A percentile compares a stretch with the other conserved stretches of the same genome.
Conservation (phyloP, 345 rosid genomes). For the Citrus maxima region DNA sequence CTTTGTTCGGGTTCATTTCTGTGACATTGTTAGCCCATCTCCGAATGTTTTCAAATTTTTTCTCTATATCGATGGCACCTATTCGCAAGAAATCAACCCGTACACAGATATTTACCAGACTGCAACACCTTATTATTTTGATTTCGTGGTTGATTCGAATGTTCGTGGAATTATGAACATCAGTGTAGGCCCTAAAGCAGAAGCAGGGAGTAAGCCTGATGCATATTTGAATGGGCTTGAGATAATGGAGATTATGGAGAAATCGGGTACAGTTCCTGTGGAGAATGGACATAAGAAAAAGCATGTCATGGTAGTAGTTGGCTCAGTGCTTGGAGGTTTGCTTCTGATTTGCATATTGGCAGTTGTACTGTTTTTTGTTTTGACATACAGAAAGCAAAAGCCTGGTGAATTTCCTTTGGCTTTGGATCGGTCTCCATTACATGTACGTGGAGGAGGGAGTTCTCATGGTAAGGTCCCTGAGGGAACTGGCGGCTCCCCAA, state of each 20-base stretch:
- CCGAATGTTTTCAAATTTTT: slow-evolving; percentile 10
- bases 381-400: slow-evolving; percentile 28
- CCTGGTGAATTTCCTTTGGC: slow-evolving; percentile 1
- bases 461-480: no score
- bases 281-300: background rate
- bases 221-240: slow-evolving; percentile 60
- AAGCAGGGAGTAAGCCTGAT: rapidly evolving
- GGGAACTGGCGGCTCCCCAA: no score
- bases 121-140: slow-evolving; percentile 38
- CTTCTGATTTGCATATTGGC: slow-evolving; percentile 17
- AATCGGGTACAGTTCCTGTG: background rate
- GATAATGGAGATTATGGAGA: slow-evolving; percentile 41
- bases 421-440: no score
- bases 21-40: slow-evolving; percentile 26
- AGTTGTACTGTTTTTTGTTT: slow-evolving; percentile 11
- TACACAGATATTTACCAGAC: background rate
- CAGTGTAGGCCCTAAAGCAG: slow-evolving; percentile 22
- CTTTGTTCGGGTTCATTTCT: slow-evolving; percentile 58
- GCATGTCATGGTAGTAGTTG: slow-evolving; percentile 17
- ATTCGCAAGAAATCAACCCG: slow-evolving; percentile 9
- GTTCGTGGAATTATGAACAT: slow-evolving; percentile 31
- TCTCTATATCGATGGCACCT: slow-evolving; percentile 36
- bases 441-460: no score
- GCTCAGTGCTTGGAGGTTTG: slow-evolving; percentile 29
- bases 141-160: slow-evolving; percentile 45